Evolutionary conservation across 352 stramenopile species (phyloP).

Genomic region (Phytophthora citricola): DNA sequence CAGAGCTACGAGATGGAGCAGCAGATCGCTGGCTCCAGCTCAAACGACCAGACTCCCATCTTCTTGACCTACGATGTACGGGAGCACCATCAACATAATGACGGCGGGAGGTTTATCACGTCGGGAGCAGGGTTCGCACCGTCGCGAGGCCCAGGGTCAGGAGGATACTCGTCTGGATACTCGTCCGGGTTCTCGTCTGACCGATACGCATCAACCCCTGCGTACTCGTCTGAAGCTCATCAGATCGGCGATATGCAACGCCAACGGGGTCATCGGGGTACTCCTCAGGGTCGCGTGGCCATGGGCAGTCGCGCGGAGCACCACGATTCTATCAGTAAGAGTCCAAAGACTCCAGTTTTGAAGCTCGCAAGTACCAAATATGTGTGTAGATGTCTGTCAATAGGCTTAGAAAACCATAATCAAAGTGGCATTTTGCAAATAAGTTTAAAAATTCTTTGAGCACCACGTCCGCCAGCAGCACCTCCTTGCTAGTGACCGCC

Average conservation of each 20-base stretch:
- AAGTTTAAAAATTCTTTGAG: constrained; percentile 27
- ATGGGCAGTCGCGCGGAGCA: constrained; percentile 25
- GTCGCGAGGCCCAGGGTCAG: constrained; percentile 18
- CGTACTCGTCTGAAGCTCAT: constrained; percentile 20
- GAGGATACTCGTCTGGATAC: constrained; percentile 22
- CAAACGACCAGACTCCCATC: constrained; percentile 20
- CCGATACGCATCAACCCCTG: constrained; percentile 20
- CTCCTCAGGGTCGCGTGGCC: constrained; percentile 21
- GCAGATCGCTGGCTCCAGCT: constrained; percentile 13
- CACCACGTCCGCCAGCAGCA: constrained; percentile 7
- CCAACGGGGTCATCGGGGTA: constrained; percentile 32
- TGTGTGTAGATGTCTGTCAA: constrained; percentile 30
- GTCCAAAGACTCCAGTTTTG: constrained; percentile 22
- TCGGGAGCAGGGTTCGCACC: constrained; percentile 27
- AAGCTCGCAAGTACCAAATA: constrained; percentile 10
- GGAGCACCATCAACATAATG: constrained; percentile 23
- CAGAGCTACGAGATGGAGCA: constrained; percentile 29
- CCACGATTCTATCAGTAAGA: constrained; percentile 30
- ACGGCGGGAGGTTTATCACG: constrained; percentile 32
- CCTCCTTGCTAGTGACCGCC: constrained; percentile 1
- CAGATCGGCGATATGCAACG: constrained; percentile 15
- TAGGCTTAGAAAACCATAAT: constrained; percentile 29
- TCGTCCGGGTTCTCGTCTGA: constrained; percentile 24
- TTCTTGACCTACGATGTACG: constrained; percentile 36
- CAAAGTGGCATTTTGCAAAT: constrained; percentile 34